Percentiles rank a stretch among this genome's conserved stretches.
Conservation (phyloP, 1,284 basidiomycete species). For the Ceratobasidium sp. region DNA sequence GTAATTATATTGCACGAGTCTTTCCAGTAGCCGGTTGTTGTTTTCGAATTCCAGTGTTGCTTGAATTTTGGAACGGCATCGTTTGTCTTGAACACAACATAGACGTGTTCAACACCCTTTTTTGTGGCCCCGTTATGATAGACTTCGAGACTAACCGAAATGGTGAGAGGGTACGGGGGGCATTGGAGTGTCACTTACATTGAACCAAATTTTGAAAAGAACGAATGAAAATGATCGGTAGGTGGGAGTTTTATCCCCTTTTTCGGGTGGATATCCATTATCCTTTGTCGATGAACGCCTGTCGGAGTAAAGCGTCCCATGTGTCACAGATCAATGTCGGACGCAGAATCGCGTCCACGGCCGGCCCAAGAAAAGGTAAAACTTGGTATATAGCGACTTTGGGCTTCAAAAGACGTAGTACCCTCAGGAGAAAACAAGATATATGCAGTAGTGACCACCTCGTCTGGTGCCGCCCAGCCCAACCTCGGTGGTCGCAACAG, state of each 20-base stretch:
- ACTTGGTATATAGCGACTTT: not conserved
- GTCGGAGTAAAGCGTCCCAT: conserved; percentile 3
- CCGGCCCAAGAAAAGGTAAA: not conserved
- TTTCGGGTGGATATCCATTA: conserved; percentile 25
- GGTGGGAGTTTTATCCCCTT: conserved; percentile 20
- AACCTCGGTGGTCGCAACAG: not conserved
- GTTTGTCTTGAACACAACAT: conserved; percentile 18
- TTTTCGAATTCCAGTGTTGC: conserved; percentile 13
- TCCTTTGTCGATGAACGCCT: not conserved
- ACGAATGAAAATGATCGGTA: conserved; percentile 11
- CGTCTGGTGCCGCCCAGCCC: conserved; percentile 7
- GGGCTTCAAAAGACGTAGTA: not conserved
- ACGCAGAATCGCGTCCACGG: not conserved
- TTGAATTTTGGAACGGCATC: conserved; percentile 22
- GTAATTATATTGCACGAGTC: conserved; percentile 8
- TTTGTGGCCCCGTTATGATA: conserved; percentile 1
- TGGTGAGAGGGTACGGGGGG: not conserved
- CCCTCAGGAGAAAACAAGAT: not conserved
- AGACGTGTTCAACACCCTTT: not conserved
- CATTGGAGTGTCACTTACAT: conserved; percentile 8
- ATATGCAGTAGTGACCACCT: not conserved
- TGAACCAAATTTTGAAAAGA: conserved; percentile 34
- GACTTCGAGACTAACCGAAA: not conserved
- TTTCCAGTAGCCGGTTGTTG: conserved; percentile 11
- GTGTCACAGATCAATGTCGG: not conserved